phyloP scores from a whole-genome alignment of 768 basidiomycete genomes.

The Lactarius psammicola region DNA sequence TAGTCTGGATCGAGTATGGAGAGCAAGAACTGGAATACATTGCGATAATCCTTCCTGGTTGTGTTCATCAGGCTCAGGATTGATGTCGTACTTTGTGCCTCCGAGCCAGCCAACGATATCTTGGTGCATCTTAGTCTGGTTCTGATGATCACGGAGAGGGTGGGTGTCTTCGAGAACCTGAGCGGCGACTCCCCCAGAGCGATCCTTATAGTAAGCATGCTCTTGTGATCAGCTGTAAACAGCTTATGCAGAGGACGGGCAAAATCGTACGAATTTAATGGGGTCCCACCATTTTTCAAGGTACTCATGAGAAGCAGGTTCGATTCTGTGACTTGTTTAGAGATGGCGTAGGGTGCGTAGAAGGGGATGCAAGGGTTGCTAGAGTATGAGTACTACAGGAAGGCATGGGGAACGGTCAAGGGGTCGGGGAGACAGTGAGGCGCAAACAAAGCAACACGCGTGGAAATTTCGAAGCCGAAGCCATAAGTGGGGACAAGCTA shows the following conservation, averaged over 20 bases:
- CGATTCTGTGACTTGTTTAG: constrained; percentile 64
- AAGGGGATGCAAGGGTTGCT: constrained; percentile 30
- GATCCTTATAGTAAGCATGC: constrained; percentile 77
- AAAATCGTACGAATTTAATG: constrained; percentile 59
- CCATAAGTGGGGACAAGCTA: too few relatives aligned
- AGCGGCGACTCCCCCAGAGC: constrained; percentile 57
- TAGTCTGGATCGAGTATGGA: constrained; percentile 67
- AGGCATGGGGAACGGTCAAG: too few relatives aligned
- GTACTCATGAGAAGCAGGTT: constrained; percentile 71
- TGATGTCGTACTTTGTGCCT: constrained; percentile 59
- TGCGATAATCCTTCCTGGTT: constrained; percentile 81
- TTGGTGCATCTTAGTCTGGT: constrained; percentile 72
- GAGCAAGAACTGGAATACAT: constrained; percentile 80
- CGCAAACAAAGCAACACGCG: too few relatives aligned
- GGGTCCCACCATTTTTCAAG: constrained; percentile 71
- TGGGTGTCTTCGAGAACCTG: constrained; percentile 70
- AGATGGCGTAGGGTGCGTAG: constrained; percentile 64
- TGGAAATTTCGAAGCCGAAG: too few relatives aligned
- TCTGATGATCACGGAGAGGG: constrained; percentile 72
- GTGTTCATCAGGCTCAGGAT: constrained; percentile 71
- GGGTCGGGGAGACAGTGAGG: too few relatives aligned
- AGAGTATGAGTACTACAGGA: constrained; percentile 53
- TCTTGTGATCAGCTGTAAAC: constrained; percentile 41
- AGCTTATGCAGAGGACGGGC: neutral
- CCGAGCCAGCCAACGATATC: constrained; percentile 74